Evolutionary conservation across 2,329 filamentous ascomycete genomes (phyloP).

Genomic region (Cercospora sp.): DNA sequence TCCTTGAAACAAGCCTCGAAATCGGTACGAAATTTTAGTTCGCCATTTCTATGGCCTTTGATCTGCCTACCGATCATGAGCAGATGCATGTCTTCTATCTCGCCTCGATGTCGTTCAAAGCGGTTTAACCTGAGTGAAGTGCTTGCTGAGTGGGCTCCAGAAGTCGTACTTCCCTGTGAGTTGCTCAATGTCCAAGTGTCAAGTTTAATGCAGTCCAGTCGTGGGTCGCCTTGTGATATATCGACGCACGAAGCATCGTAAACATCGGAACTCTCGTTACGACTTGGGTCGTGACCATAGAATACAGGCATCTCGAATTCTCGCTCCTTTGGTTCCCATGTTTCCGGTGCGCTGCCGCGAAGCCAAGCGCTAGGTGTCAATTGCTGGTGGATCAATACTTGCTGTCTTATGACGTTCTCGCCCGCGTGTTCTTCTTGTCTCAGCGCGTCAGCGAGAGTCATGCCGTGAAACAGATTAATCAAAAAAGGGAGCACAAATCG

Average conservation of each 20-base stretch:
- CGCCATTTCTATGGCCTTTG: not conserved
- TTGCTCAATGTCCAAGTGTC: not conserved
- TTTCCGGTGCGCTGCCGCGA: not conserved
- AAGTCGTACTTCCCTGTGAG: not conserved
- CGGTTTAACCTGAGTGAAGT: constrained; percentile 8
- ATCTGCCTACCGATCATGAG: constrained; percentile 5
- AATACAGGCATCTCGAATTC: not conserved
- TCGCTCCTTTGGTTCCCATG: constrained; percentile 4
- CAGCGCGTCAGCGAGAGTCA: not conserved
- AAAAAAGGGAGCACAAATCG: constrained; percentile 8
- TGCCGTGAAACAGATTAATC: constrained; percentile 11
- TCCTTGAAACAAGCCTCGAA: constrained; percentile 18
- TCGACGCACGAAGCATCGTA: not conserved
- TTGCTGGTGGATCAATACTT: not conserved
- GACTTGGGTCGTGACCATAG: not conserved
- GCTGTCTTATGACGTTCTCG: not conserved
- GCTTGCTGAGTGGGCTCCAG: not conserved
- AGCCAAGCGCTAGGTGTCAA: not conserved
- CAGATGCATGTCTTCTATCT: constrained; percentile 12
- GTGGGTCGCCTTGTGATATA: not conserved
- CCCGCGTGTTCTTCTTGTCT: constrained; percentile 1
- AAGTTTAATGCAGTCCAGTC: not conserved
- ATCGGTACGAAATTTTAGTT: constrained; percentile 16
- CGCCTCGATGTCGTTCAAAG: constrained; percentile 3
- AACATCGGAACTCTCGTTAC: not conserved